phyloP scores from a whole-genome alignment of 305 asterid species.

The Rubia peregrina region DNA sequence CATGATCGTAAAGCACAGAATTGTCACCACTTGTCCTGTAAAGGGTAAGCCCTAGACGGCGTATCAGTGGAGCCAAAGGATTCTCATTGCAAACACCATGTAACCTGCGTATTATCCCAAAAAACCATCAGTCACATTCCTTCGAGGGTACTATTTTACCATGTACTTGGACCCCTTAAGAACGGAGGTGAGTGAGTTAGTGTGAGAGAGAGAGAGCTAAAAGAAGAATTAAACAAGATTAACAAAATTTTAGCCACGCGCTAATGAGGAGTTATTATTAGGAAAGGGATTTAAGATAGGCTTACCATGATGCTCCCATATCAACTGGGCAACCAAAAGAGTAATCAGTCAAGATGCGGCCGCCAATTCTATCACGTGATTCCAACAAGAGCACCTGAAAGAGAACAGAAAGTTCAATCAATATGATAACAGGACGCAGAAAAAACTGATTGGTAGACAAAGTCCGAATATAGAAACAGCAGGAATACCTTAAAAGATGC shows the following conservation, averaged over 20 bases:
- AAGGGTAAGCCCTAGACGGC: constrained; percentile 74
- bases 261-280: not conserved
- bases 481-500: constrained; percentile 69
- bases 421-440: not conserved
- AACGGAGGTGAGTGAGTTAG: too few species aligned
- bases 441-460: not conserved
- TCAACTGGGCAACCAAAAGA: constrained; percentile 95
- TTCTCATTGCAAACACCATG: constrained; percentile 98
- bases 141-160: not conserved
- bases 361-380: constrained; percentile 89
- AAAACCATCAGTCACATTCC: constrained; percentile 6
- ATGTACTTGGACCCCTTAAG: too few species aligned
- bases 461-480: not conserved
- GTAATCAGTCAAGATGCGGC: constrained; percentile 88
- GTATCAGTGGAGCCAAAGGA: constrained; percentile 88
- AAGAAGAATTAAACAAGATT: not conserved
- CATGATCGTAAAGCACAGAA: constrained; percentile 92
- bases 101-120: constrained; percentile 44
- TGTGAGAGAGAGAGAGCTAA: too few species aligned
- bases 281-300: not conserved
- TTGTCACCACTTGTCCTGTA: constrained; percentile 94
- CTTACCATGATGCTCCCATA: constrained; percentile 99
- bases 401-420: not conserved
- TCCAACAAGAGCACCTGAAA: constrained; percentile 80
- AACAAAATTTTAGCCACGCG: not conserved